These are phyloP conservation scores for Fusarium mexicanum DNA, from an alignment of 2,329 filamentous ascomycete species.

Conservation along the genomic window DNA sequence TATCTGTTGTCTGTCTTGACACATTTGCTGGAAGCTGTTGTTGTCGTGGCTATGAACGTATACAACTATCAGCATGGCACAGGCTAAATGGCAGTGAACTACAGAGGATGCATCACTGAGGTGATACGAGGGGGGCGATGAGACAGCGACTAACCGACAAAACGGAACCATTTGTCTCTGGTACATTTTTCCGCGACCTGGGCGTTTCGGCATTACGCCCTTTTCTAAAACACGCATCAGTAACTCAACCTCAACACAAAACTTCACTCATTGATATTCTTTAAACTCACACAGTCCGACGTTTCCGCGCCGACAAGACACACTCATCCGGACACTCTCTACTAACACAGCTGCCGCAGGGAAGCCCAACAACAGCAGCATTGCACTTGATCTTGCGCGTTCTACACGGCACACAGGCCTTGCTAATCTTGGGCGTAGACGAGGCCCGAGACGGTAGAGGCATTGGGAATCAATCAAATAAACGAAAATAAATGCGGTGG, in stretches of 20 bases:
- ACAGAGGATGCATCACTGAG: background rate
- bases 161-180: background rate
- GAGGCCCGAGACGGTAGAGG: background rate
- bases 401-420: slow-evolving; percentile 31
- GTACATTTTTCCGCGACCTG: background rate
- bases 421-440: slow-evolving; percentile 17
- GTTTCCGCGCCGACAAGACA: slow-evolving; percentile 23
- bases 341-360: slow-evolving; percentile 27
- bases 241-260: no score
- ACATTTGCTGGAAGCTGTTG: background rate
- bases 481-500: background rate
- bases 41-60: background rate
- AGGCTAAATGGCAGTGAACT: background rate
- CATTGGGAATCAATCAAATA: background rate
- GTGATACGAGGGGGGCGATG: background rate
- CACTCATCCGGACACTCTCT: slow-evolving; percentile 4
- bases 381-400: slow-evolving; percentile 35
- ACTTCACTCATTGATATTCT: background rate
- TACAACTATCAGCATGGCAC: background rate
- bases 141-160: background rate
- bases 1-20: background rate
- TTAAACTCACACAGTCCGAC: slow-evolving; percentile 12
- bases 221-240: background rate
- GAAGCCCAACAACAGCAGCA: slow-evolving; percentile 17
- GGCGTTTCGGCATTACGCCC: background rate